Conservation (phyloP, 345 rosid species). For the Angophora floribunda region DNA sequence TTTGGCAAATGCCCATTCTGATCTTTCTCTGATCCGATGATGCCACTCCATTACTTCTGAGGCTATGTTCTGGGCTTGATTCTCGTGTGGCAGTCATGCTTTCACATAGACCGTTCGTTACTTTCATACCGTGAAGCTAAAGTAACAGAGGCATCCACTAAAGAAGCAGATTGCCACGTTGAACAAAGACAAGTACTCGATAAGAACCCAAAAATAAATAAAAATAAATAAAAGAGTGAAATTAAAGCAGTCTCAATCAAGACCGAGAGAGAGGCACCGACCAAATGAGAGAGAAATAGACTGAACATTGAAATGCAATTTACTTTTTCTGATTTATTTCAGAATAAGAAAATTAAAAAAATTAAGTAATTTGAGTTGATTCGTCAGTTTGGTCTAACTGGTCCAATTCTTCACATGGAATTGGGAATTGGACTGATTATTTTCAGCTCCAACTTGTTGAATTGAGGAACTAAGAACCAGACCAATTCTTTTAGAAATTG, state of each 20-base stretch:
- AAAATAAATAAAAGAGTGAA: too few relatives aligned
- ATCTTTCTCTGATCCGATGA: not conserved
- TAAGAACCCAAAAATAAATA: too few relatives aligned
- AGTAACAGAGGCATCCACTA: too few relatives aligned
- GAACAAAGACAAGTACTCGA: too few relatives aligned
- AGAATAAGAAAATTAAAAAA: not conserved
- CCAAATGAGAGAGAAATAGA: not conserved
- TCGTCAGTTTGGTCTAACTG: accelerated
- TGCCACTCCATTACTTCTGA: not conserved
- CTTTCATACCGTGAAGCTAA: not conserved
- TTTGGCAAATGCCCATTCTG: not conserved
- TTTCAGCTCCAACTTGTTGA: too few relatives aligned
- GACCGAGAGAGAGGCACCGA: not conserved
- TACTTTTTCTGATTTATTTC: not conserved
- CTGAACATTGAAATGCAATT: not conserved
- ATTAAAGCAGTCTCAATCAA: not conserved
- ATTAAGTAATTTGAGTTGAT: not conserved
- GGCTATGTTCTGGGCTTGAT: not conserved
- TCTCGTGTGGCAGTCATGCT: not conserved
- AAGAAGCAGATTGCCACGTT: too few relatives aligned
- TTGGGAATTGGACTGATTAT: not conserved
- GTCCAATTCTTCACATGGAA: not conserved
- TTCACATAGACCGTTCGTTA: not conserved
- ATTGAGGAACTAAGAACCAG: accelerated
- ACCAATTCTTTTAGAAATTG: too few relatives aligned